Base-by-base conservation (phyloP, 345 rosid species). In the Psidium guajava region DNA sequence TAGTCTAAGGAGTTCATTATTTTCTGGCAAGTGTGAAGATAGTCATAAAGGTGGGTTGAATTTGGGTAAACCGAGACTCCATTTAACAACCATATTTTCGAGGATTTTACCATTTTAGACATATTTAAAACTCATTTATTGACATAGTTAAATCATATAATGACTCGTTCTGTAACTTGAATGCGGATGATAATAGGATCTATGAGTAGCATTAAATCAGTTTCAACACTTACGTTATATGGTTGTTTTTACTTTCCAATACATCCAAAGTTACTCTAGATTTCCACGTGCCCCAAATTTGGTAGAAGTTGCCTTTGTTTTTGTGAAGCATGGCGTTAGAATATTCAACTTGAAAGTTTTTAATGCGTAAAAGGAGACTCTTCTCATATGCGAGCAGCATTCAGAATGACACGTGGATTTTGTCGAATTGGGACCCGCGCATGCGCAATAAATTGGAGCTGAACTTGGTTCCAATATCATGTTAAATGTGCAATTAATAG, bases 351-450 rank as follows among this genome's bases (percentile, higher is more conserved):
- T 4, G 22, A 64, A 64, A 64, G 42, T 32, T 32, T 18, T 20
- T 28, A 64, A 16, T 64, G 8, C 5, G 1, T 64, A 64, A 6
- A 64, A 11, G 3, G 44, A n/a, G n/a, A 32, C 24, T 6, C 44
- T 15, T 32, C 22, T 32, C 24, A 16, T 3, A 1, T 8, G 16
- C 1, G 15, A 28, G 5, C 8, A 0, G 4, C 0, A 28, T 15
- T 7, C 1, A 28, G 3, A 61, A 28, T 32, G 36, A 64, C 14
- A 64, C 1, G 1, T 8, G 44, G 21, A 64, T 32, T 64, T 0
- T 8, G 3, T 28, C 3, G 2, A 32, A 32, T 28, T 32, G 3
- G 24, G 28, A 64, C 11, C 3, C 0, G 1, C 10, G 44, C 44
- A 32, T 0, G 36, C 0, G 3, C 18, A 64, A 64, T 32, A 28